phyloP scores from a whole-genome alignment of 2,329 filamentous ascomycete species.

The Blastomyces emzantsi region DNA sequence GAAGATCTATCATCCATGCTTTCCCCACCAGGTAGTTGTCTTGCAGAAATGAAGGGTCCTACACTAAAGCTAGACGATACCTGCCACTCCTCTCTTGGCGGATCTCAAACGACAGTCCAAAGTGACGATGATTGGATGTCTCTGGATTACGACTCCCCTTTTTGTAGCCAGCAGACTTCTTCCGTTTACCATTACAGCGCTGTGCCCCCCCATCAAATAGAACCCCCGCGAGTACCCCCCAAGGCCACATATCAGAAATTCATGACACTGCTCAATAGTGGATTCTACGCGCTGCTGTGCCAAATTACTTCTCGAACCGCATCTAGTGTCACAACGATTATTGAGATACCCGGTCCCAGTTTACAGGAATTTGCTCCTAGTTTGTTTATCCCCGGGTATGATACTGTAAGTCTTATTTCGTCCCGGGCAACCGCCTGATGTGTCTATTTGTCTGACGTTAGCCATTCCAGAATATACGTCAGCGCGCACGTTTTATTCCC shows the following conservation, averaged over 20 bases:
- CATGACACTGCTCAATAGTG: conserved; percentile 21
- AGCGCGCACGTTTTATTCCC: conserved; percentile 28
- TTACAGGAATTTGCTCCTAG: conserved; percentile 24
- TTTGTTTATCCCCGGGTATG: conserved; percentile 26
- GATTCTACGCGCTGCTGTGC: conserved; percentile 20
- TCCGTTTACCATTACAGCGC: conserved; percentile 3
- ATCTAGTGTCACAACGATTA: conserved; percentile 5
- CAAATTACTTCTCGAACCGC: conserved; percentile 1
- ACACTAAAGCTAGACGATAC: not conserved
- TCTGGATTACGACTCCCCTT: conserved; percentile 15
- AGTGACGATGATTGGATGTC: conserved; percentile 8
- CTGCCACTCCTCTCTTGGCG: not conserved
- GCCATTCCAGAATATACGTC: conserved; percentile 27
- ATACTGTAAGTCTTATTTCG: conserved; percentile 20
- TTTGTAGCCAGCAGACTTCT: conserved; percentile 15
- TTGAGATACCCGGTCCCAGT: conserved; percentile 12
- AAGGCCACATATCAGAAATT: conserved; percentile 5
- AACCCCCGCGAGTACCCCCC: not conserved
- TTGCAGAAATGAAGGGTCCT: not conserved
- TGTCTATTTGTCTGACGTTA: not conserved
- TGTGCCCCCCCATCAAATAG: not conserved
- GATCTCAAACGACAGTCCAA: conserved; percentile 1
- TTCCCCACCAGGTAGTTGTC: not conserved
- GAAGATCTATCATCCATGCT: not conserved
- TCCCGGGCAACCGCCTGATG: not conserved